A percentile compares a stretch with the other conserved stretches of the same genome.
phyloP scores from a whole-genome alignment of 2,329 filamentous ascomycete genomes.

The Ceratocystis colombiana region DNA sequence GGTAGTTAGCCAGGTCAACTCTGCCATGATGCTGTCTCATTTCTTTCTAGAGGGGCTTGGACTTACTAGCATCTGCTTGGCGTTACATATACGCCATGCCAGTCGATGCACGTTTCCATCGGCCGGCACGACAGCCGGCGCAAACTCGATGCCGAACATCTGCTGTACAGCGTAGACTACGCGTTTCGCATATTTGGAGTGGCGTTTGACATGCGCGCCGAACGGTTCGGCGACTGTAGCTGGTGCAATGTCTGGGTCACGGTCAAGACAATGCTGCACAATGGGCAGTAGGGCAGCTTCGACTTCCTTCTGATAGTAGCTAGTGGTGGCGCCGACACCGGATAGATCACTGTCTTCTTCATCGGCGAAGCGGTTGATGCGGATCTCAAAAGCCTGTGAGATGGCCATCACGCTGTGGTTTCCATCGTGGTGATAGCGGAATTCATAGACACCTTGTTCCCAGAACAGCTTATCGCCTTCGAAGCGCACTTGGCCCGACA shows the following conservation, averaged over 20 bases:
- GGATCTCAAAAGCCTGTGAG: constrained; percentile 85
- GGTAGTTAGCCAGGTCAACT: not conserved
- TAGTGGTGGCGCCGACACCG: constrained; percentile 31
- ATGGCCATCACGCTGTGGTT: constrained; percentile 90
- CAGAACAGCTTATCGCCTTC: constrained; percentile 92
- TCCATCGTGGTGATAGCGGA: constrained; percentile 90
- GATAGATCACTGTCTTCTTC: constrained; percentile 51
- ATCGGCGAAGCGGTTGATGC: constrained; percentile 67
- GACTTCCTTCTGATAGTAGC: constrained; percentile 56
- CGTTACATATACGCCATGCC: constrained; percentile 89
- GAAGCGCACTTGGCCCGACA: constrained; percentile 76
- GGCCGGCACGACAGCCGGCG: constrained; percentile 79
- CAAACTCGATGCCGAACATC: constrained; percentile 96
- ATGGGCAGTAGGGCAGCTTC: constrained; percentile 71
- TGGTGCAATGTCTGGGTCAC: constrained; percentile 82
- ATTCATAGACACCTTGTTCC: constrained; percentile 92
- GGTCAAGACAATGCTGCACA: constrained; percentile 84
- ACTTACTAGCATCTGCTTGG: constrained; percentile 79
- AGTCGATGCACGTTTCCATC: constrained; percentile 85
- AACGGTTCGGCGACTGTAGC: constrained; percentile 69
- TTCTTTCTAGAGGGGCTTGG: too few species aligned
- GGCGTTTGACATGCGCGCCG: constrained; percentile 71
- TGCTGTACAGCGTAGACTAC: constrained; percentile 91
- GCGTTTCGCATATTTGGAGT: constrained; percentile 77
- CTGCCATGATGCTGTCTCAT: too few species aligned